Conservation (phyloP, 2,329 filamentous ascomycete genomes). For the Alternaria sp. region DNA sequence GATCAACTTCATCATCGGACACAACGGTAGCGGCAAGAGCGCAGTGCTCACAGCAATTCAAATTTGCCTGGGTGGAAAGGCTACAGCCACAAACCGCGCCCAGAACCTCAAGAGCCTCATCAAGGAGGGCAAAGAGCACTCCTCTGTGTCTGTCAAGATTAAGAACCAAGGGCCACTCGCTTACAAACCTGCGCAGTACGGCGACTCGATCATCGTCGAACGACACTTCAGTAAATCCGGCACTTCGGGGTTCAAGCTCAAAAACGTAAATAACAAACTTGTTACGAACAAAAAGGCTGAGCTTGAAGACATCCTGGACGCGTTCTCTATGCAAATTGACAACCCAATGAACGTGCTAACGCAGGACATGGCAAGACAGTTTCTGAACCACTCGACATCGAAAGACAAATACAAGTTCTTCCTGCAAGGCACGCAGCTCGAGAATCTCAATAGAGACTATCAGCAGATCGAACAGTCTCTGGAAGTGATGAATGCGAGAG, state of each 20-base stretch:
- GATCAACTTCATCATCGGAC: constrained; percentile 97
- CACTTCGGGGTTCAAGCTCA: constrained; percentile 85
- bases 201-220: constrained; percentile 87
- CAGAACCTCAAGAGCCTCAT: constrained; percentile 90
- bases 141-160: constrained; percentile 80
- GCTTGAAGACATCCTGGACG: constrained; percentile 92
- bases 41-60: constrained; percentile 93
- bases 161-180: constrained; percentile 90
- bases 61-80: constrained; percentile 93
- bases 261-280: constrained; percentile 72
- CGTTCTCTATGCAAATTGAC: constrained; percentile 91
- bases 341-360: constrained; percentile 96
- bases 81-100: constrained; percentile 89
- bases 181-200: constrained; percentile 84
- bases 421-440: constrained; percentile 90
- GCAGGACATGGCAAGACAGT: constrained; percentile 93
- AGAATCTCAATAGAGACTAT: constrained; percentile 92
- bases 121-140: constrained; percentile 80
- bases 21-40: constrained; percentile 98
- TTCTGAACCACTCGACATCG: constrained; percentile 84
- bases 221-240: constrained; percentile 82
- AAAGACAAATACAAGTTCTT: constrained; percentile 96
- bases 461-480: constrained; percentile 80
- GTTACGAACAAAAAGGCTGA: constrained; percentile 87
- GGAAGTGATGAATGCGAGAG: constrained; percentile 73